phyloP scores from a whole-genome alignment of 2,329 filamentous ascomycete genomes.

The Fusarium subglutinans region DNA sequence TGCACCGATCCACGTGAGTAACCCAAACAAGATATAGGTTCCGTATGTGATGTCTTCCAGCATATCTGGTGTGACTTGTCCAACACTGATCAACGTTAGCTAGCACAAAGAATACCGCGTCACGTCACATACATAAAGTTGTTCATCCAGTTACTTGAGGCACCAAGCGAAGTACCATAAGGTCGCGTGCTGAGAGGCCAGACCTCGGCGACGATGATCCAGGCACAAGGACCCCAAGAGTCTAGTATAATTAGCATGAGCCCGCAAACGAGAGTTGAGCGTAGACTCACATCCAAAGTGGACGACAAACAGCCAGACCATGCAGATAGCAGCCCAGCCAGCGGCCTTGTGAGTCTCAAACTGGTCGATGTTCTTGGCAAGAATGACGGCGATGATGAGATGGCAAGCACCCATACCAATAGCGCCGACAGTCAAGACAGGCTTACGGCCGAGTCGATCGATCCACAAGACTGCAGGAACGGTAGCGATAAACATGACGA shows the following conservation, averaged over 20 bases:
- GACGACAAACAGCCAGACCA: conserved; percentile 80
- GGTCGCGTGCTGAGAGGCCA: conserved; percentile 76
- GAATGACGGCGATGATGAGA: conserved; percentile 75
- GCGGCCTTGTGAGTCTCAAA: conserved; percentile 66
- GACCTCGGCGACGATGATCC: conserved; percentile 79
- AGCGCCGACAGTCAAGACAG: conserved; percentile 69
- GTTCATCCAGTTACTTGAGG: conserved; percentile 71
- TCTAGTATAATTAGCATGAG: conserved; percentile 43
- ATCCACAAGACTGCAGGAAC: conserved; percentile 74
- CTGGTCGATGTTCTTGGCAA: conserved; percentile 68
- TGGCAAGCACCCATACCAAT: conserved; percentile 76
- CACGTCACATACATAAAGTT: conserved; percentile 58
- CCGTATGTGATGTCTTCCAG: conserved; percentile 71
- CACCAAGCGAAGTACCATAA: conserved; percentile 76
- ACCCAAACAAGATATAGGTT: conserved; percentile 76
- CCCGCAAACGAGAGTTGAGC: accelerated
- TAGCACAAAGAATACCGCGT: accelerated
- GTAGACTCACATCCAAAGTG: conserved; percentile 68
- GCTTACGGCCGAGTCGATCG: conserved; percentile 70
- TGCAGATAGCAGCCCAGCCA: conserved; percentile 73
- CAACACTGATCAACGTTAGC: conserved; percentile 53
- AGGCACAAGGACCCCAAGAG: conserved; percentile 77
- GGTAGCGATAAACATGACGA: conserved; percentile 74
- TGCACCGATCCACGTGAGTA: conserved; percentile 70
- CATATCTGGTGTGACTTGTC: conserved; percentile 76